Evolutionary conservation across 805 yeast genomes (phyloP), one percentile per base, ranked within the genome.

Genomic region (Kuraishia borneana): DNA sequence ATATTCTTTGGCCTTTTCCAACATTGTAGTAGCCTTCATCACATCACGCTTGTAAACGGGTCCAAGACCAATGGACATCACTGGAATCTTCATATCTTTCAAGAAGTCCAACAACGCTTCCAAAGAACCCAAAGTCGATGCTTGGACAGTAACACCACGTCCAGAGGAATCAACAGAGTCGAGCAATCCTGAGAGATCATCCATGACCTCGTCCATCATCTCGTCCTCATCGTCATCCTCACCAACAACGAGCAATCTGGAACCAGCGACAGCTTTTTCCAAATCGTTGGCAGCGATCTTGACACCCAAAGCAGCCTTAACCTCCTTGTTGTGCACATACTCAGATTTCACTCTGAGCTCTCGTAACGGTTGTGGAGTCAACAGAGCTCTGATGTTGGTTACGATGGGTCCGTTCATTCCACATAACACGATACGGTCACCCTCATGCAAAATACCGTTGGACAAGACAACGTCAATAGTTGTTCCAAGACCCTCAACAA

Each of bases 201-300:
- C 96, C 98, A 92, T 94, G 38, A 92, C 96, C 38, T 89, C 96
- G 56, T 92, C 97, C 94, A 83, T 81, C 49, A 92, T 53, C 39
- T 89, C 97, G 41, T 92, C 98, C 64, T 92, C 98, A 47, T 92
- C 97, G 46, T 92, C 99, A 39, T 84, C 96, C 43, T 88, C 94
- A 30, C 95, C 95, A 44, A 88, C 96, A 48, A 89, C 89, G 42
- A 92, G 63, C 58, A 92, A 68, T 56, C 98, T 74, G 18, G 98
- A 92, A 64, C 99, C 99, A 31, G 99, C 96, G 54, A 92, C 96
- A 9, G 99, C 98, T 63, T 92, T 89, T 52, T 92, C 98, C 47
- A 92, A 73, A 55, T 92, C 98, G 54, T 84, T 84, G 27, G 98
- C 99, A 36, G 97, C 94, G 56, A 92, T 85, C 71, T 92, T 88